Evolutionary conservation across 495 filamentous ascomycete genomes (phyloP), one percentile per base, ranked within the genome.

Genomic region (Xylaria venustula): DNA sequence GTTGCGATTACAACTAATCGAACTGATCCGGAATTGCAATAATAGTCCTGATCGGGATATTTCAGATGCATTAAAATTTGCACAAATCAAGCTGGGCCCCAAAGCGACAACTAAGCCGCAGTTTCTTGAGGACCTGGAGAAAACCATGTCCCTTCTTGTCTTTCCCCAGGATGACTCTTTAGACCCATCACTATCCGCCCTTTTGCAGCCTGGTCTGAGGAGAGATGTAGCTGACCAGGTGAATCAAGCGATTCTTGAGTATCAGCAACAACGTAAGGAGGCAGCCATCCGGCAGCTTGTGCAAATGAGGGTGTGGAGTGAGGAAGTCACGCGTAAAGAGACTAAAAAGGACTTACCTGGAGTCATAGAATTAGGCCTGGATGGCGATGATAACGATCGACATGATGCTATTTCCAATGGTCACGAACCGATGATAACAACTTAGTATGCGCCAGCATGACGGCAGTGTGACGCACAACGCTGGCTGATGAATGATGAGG

Each of bases 81-180:
- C 94, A 14, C 91, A 88, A 0, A 83, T 84, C 23, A 87, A 96
- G 62, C 80, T 99, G 20, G 93, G 90, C 7, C 94, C 95, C 1
- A 87, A 90, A 34, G 94, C 93, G 1, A 86, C 92, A 3, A 89
- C 85, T 19, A 92, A 93, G 61, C 84, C 82, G 19, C 83, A 87
- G 36, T 98, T 96, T 65, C 80, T 96, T 7, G 84, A 89, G 58
- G 92, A 96, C 63, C 82, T 99, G 19, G 94, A 99, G 73, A 83
- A 87, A 62, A 97, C 94, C 0, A 96, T 99, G 85, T 88, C 91
- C 1, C 86, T 98, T 44, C 77, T 98, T 40, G 90, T 97, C 59
- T 96, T 96, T 67, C 88, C 90, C 3, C 81, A 84, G 25, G 86
- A 91, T 56, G 71, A 79, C 23, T 89, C 84, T 53, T 81, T 98